Base-by-base conservation (phyloP, 192 early-diverging fungal genomes). In the Backusella parvicylindrica region DNA sequence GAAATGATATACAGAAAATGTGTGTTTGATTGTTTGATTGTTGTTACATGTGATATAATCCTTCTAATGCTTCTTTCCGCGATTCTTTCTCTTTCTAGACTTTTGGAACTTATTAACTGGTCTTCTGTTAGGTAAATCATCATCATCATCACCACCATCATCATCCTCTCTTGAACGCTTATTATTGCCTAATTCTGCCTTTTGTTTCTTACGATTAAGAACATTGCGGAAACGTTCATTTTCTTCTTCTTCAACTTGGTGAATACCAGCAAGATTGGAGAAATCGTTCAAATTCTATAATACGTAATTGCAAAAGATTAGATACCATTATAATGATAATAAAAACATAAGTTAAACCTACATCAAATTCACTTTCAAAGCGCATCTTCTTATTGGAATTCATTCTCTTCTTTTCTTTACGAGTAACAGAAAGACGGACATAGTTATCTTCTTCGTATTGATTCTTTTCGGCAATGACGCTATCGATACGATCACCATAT, bases 371-470 rank as follows among this genome's bases (percentile, higher is more conserved):
- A 81, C 95, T 89, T 26, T 94, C 89, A 60, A 96, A 90, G 13
- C 87, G 83, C 60, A 83, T 85, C 30, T 89, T 73, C 36, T 84
- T 86, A 60, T 84, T 84, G 21, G 83, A 79, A 64, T 88, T 85
- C 69, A 93, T 38, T 53, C 86, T 84, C 73, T 88, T 86, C 84
- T 91, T 87, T 53, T 98, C 95, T 79, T 94, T 92, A 68, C 89
- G 88, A 49, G 86, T 89, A 64, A 94, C 50, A 49, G 83, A 81
- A 50, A 95, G 78, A 65, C 96, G 89, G 36, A 90, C 88, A 81
- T 95, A 96, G 82, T 96, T 95, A 23, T 95, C 92, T 75, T 98
- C 96, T 78, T 98, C 96, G 77, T 92, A 96, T 26, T 84, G 74
- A 64, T 87, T 82, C 37, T 89, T 86, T 74, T 96, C 93, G 11